Percentiles rank a stretch among this genome's conserved stretches.
Evolutionary conservation across 352 stramenopile species (phyloP).

Genomic region (Globisporangium recalcitrans): DNA sequence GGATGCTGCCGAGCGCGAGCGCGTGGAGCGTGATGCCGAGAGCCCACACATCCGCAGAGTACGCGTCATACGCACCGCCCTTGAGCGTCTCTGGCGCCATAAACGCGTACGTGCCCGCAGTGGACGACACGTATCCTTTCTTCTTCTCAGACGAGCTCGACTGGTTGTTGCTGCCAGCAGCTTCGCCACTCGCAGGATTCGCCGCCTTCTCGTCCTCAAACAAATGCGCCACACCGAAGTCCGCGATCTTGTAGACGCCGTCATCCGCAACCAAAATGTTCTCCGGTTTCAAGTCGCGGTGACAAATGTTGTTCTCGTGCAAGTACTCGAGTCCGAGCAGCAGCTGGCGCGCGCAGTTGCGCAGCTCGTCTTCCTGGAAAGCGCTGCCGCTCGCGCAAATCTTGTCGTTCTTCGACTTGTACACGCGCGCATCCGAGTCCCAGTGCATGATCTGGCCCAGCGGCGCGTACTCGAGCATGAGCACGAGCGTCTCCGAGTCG

Average conservation of each 20-base stretch:
- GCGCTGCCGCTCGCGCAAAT: constrained; percentile 15
- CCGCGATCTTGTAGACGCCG: constrained; percentile 76
- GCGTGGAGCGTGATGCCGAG: constrained; percentile 82
- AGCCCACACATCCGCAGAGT: constrained; percentile 84
- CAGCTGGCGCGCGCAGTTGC: constrained; percentile 61
- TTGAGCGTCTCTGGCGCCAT: constrained; percentile 82
- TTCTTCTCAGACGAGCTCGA: constrained; percentile 28
- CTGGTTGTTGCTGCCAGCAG: constrained; percentile 10
- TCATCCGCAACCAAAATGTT: constrained; percentile 74
- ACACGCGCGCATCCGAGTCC: constrained; percentile 48
- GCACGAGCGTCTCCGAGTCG: constrained; percentile 73
- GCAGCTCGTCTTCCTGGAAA: constrained; percentile 56
- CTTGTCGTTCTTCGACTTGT: constrained; percentile 30
- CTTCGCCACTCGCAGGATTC: not conserved
- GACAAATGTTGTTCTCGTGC: constrained; percentile 84
- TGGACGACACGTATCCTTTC: constrained; percentile 73
- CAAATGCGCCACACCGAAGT: constrained; percentile 82
- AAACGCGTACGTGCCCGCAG: constrained; percentile 81
- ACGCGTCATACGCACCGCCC: constrained; percentile 73
- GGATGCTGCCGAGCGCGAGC: constrained; percentile 71
- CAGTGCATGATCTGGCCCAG: constrained; percentile 84
- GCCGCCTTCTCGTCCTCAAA: constrained; percentile 55
- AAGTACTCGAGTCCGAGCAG: constrained; percentile 78
- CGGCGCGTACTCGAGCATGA: constrained; percentile 83
- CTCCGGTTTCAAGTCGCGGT: constrained; percentile 82